Base-by-base conservation (phyloP, 192 early-diverging fungal species). In the Gigaspora rosea region DNA sequence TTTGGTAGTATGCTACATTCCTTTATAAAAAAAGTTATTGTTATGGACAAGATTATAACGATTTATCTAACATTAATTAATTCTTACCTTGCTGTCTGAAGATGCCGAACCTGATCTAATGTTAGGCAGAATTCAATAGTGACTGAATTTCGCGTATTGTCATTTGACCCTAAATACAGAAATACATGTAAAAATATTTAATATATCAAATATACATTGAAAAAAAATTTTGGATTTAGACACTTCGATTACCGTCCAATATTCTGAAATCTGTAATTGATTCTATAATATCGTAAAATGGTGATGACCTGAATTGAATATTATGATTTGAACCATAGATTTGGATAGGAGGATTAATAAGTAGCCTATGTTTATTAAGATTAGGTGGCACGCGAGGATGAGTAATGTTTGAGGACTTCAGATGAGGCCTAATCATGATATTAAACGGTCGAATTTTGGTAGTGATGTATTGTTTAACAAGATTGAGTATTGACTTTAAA, bases 221-320 rank as follows among this genome's bases (percentile, higher is more conserved):
- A 13, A 63, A 22, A 22, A 27, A 63, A 13, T 10, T 32, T 63
- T 4, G 3, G 22, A 32, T 63, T 27, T 63, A 63, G 12, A 63
- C 13, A 63, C 10, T 33, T 5, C 20, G 3, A 63, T 63, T 67
- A 67, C 65, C 65, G 3, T 47, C 11, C 15, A 27, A 67, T 16
- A 47, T 16, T 67, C 36, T 67, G 11, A 13, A 27, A 16, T 27
- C 18, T 47, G 65, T 46, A n/a, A 67, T 41, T 46, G 13, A 16
- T 67, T 67, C 65, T 6, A 46, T 18, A 35, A 67, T 41, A 9
- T 46, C 41, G n/a, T 67, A 67, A 67, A 67, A 67, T 15, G 65
- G 65, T n/a, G 65, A 67, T 46, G 12, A 41, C 36, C 36, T 67
- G 16, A 67, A 67, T 46, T 36, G 33, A 20, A 67, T 67, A 67